These are phyloP conservation scores for Rubia balearica DNA, from an alignment of 305 asterid species.

Conservation along the genomic window DNA sequence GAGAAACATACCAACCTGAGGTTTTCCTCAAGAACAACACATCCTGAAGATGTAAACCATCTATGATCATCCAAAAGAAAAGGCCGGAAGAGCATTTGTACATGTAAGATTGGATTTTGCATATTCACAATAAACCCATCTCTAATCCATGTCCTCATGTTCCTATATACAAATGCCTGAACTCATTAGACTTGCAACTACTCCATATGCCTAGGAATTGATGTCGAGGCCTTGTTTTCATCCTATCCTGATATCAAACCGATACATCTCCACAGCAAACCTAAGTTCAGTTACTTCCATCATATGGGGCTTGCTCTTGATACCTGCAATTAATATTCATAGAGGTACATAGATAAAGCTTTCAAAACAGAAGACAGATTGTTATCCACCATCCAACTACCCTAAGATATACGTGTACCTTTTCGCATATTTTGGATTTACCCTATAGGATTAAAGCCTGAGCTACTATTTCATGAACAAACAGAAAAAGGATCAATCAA, in stretches of 20 bases:
- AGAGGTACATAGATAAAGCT: neutral
- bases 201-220: conserved; percentile 10
- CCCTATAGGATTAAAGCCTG: neutral
- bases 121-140: conserved; percentile 14
- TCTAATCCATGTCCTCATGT: conserved; percentile 6
- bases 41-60: neutral
- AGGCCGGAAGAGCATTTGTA: conserved; percentile 1
- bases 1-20: neutral
- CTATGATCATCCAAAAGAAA: neutral
- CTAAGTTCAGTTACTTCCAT: conserved; percentile 4
- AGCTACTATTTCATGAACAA: neutral
- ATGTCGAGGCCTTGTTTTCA: conserved; percentile 11
- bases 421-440: neutral
- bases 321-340: conserved; percentile 41
- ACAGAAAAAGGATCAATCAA: neutral
- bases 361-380: neutral
- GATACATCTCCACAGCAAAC: conserved; percentile 3
- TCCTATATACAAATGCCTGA: conserved; percentile 16
- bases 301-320: conserved; percentile 89
- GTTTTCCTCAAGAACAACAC: neutral
- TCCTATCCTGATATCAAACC: neutral
- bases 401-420: neutral
- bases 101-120: neutral
- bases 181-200: conserved; percentile 19
- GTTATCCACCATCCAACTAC: neutral